Evolutionary conservation across 2,329 filamentous ascomycete genomes (phyloP).

Genomic region (Arthrobotrys pseudoclavata): DNA sequence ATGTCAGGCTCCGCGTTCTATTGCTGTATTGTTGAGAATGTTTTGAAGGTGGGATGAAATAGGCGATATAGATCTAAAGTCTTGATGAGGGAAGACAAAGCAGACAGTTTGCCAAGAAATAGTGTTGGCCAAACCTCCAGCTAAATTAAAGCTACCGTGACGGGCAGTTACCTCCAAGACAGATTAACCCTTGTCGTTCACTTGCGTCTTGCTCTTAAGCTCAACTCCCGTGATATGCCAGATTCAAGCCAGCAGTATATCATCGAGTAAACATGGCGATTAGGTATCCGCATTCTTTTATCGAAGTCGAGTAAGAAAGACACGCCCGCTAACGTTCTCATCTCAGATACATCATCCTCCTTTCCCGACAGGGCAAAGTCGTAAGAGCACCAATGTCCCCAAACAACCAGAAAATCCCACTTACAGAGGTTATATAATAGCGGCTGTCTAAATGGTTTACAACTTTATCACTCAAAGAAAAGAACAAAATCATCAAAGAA

Average conservation of each 20-base stretch:
- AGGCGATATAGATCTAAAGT: slow-evolving; percentile 1
- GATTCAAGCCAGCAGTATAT: not conserved
- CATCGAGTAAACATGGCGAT: slow-evolving; percentile 32
- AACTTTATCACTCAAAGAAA: slow-evolving; percentile 95
- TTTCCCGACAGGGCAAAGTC: slow-evolving; percentile 99
- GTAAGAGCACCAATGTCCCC: slow-evolving; percentile 72
- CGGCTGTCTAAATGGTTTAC: slow-evolving; percentile 99
- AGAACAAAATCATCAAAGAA: slow-evolving; percentile 99
- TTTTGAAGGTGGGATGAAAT: slow-evolving; percentile 21
- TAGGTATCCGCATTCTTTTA: slow-evolving; percentile 10
- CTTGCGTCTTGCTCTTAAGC: not conserved
- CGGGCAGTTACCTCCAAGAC: not conserved
- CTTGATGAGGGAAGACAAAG: not conserved
- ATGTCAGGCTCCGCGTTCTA: not conserved
- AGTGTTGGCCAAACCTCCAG: slow-evolving; percentile 4
- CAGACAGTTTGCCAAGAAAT: slow-evolving; percentile 24
- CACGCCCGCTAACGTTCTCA: not conserved
- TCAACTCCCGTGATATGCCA: not conserved
- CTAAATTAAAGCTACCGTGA: slow-evolving; percentile 10
- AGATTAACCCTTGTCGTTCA: not conserved
- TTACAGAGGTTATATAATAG: slow-evolving; percentile 68
- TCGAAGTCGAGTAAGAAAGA: not conserved
- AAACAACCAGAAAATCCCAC: not conserved
- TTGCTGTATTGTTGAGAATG: slow-evolving; percentile 1
- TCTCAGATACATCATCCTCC: slow-evolving; percentile 91